Percentiles rank a stretch among this genome's conserved stretches.
phyloP scores from a whole-genome alignment of 768 basidiomycete genomes.

The Terana coerulea region DNA sequence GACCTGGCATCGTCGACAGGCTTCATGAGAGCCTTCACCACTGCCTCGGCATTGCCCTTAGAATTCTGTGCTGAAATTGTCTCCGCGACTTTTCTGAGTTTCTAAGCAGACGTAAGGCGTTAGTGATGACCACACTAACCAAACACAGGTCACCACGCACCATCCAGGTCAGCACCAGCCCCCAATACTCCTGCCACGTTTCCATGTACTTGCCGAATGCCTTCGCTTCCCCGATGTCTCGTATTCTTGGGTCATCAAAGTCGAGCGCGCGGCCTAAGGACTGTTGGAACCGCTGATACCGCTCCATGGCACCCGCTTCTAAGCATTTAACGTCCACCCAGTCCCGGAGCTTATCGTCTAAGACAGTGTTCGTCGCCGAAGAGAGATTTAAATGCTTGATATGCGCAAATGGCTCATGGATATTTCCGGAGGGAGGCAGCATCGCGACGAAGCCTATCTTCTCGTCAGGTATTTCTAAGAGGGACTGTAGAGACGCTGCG shows the following conservation, averaged over 20 bases:
- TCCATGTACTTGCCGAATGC: background rate
- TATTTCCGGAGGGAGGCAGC: background rate
- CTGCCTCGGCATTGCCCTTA: background rate
- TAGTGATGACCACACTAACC: background rate
- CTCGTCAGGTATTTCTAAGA: background rate
- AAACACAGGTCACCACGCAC: background rate
- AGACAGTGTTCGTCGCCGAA: background rate
- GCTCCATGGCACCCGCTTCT: background rate
- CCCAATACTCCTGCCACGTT: background rate
- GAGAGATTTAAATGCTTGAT: background rate
- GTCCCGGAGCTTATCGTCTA: background rate
- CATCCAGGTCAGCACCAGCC: background rate
- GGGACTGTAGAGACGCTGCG: background rate
- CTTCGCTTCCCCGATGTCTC: background rate
- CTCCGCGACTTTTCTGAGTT: background rate
- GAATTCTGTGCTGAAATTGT: background rate
- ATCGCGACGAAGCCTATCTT: background rate
- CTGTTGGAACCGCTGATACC: background rate
- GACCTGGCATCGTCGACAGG: background rate
- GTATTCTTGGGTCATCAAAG: background rate
- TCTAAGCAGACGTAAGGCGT: background rate
- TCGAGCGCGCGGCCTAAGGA: background rate
- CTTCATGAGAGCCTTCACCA: background rate
- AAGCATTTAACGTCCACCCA: background rate
- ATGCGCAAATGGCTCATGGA: slow-evolving; percentile 1